phyloP scores from a whole-genome alignment of 1,284 basidiomycete genomes.

The Sporisorium exsertum region DNA sequence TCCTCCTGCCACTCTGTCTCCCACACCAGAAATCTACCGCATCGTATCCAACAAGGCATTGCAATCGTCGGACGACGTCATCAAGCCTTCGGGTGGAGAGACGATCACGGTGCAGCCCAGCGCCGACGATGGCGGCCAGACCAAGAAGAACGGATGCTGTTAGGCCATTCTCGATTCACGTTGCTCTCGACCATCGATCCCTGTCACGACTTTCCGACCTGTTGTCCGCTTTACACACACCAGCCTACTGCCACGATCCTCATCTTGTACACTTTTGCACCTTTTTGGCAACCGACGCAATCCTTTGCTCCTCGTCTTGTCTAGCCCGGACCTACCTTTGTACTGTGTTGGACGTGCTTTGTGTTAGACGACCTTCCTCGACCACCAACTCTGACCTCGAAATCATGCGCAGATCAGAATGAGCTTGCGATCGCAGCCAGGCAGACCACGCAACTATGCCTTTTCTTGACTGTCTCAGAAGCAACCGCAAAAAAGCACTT shows the following conservation, averaged over 20 bases:
- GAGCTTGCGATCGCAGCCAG: not conserved
- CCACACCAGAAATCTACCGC: slow-evolving; percentile 66
- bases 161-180: slow-evolving; percentile 22
- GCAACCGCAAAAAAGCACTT: slow-evolving; percentile 1
- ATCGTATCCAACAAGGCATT: slow-evolving; percentile 70
- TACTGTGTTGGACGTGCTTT: not conserved
- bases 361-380: not conserved
- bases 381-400: not conserved
- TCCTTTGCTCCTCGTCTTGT: not conserved
- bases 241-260: slow-evolving; percentile 7
- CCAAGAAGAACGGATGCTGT: slow-evolving; percentile 69
- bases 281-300: slow-evolving; percentile 10
- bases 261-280: slow-evolving; percentile 12
- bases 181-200: slow-evolving; percentile 4
- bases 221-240: not conserved
- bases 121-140: slow-evolving; percentile 66
- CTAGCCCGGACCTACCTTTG: too few relatives aligned
- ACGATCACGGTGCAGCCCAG: slow-evolving; percentile 69
- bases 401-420: not conserved
- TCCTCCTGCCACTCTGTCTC: not conserved
- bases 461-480: not conserved
- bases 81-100: slow-evolving; percentile 68
- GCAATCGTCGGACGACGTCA: slow-evolving; percentile 68
- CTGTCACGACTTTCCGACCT: slow-evolving; percentile 3
- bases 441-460: slow-evolving; percentile 1